These are phyloP conservation scores for Gamarada debralockiae DNA, from an alignment of 495 filamentous ascomycete genomes.

Conservation along the genomic window DNA sequence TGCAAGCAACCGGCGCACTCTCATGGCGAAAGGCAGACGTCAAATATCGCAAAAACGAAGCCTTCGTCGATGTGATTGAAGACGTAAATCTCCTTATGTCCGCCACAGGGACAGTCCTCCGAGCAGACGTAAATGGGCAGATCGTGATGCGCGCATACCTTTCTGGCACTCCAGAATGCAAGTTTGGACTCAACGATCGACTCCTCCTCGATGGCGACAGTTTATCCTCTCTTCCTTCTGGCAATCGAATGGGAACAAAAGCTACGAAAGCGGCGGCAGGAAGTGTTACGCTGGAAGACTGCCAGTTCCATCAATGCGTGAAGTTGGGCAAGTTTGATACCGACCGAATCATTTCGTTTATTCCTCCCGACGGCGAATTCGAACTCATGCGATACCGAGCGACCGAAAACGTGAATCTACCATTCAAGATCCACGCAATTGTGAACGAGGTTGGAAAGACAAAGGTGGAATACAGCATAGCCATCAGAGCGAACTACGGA, in stretches of 20 bases:
- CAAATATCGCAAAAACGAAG: conserved; percentile 99
- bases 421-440: conserved; percentile 98
- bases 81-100: conserved; percentile 99
- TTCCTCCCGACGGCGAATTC: conserved; percentile 97
- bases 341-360: conserved; percentile 95
- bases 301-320: conserved; percentile 99
- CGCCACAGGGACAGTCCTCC: conserved; percentile 87
- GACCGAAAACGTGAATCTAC: conserved; percentile 99
- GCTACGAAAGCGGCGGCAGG: conserved; percentile 93
- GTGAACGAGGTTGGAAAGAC: conserved; percentile 96
- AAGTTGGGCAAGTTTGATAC: conserved; percentile 96
- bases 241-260: conserved; percentile 70
- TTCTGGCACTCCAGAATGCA: conserved; percentile 95
- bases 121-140: conserved; percentile 95
- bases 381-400: conserved; percentile 99
- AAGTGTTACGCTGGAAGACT: conserved; percentile 94
- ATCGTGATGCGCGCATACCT: conserved; percentile 99
- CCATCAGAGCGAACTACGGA: conserved; percentile 94
- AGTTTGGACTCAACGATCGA: conserved; percentile 97
- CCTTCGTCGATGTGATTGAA: conserved; percentile 98
- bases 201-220: conserved; percentile 81
- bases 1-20: conserved; percentile 96
- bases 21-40: conserved; percentile 97
- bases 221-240: conserved; percentile 58
- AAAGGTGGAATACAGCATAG: conserved; percentile 98